Evolutionary conservation across 2,329 filamentous ascomycete genomes (phyloP).

Genomic region (Venturia nashicola): DNA sequence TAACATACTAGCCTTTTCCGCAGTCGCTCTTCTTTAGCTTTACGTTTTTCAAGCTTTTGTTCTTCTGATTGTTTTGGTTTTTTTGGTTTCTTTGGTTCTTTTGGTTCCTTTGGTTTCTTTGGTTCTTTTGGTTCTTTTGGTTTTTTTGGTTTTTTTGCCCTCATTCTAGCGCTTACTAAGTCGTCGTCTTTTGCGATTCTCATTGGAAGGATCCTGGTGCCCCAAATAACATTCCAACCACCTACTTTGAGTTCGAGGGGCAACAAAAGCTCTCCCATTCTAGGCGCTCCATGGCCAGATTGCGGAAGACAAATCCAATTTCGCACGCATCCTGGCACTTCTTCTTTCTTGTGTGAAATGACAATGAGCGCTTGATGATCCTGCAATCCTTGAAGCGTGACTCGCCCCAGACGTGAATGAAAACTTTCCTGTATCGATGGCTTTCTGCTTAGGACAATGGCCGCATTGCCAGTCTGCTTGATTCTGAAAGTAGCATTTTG

Average conservation of each 20-base stretch:
- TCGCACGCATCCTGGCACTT: constrained; percentile 71
- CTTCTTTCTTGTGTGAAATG: constrained; percentile 81
- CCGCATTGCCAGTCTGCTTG: not conserved
- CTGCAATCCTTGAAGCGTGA: constrained; percentile 50
- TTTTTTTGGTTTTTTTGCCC: too few relatives aligned
- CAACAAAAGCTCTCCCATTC: constrained; percentile 52
- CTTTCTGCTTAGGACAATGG: constrained; percentile 21
- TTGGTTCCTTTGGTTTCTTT: too few relatives aligned
- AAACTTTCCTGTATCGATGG: constrained; percentile 27
- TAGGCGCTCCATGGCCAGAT: constrained; percentile 47
- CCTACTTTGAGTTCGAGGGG: constrained; percentile 45
- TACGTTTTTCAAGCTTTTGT: too few relatives aligned
- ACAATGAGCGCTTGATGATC: constrained; percentile 73
- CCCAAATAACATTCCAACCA: constrained; percentile 57
- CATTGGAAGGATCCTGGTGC: not conserved
- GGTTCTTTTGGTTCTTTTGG: too few relatives aligned
- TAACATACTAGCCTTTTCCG: not conserved
- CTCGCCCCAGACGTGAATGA: constrained; percentile 22
- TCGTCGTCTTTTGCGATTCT: not conserved
- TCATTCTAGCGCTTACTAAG: not conserved
- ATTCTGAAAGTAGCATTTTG: constrained; percentile 22
- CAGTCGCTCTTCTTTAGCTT: not conserved
- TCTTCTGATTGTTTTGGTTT: not conserved
- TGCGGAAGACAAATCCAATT: constrained; percentile 83
- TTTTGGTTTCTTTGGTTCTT: too few relatives aligned